phyloP scores from a whole-genome alignment of 495 filamentous ascomycete genomes.

The Podospora pseudopauciseta region DNA sequence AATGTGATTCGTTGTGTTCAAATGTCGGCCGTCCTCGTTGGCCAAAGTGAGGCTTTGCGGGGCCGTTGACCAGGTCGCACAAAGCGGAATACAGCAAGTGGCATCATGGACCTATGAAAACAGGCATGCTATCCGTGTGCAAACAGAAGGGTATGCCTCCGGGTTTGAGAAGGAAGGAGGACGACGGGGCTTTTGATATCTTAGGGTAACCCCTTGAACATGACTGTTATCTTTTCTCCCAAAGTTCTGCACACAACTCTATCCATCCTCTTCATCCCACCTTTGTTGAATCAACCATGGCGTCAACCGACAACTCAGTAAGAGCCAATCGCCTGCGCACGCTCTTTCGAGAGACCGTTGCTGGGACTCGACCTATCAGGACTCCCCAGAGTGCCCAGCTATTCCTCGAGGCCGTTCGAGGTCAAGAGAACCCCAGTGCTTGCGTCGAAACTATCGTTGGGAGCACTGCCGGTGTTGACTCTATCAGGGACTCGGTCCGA shows the following conservation, averaged over 20 bases:
- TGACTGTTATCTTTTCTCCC: neutral
- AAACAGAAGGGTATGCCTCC: neutral
- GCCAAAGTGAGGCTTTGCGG: neutral
- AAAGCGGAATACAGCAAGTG: neutral
- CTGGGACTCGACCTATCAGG: slow-evolving; percentile 26
- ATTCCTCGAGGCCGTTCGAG: slow-evolving; percentile 59
- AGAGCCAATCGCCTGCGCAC: slow-evolving; percentile 27
- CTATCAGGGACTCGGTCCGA: slow-evolving; percentile 48
- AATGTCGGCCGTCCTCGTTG: neutral
- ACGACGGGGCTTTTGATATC: neutral
- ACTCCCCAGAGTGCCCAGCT: slow-evolving; percentile 43
- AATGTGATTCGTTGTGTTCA: neutral
- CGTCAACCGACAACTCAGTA: slow-evolving; percentile 9
- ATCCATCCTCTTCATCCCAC: neutral
- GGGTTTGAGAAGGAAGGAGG: neutral
- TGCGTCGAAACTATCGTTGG: slow-evolving; percentile 57
- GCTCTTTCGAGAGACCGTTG: slow-evolving; percentile 29
- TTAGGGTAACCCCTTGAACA: neutral
- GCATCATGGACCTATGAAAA: neutral
- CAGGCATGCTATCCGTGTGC: neutral
- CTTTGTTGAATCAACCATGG: slow-evolving; percentile 7
- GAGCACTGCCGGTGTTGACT: slow-evolving; percentile 43
- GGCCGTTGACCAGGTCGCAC: neutral
- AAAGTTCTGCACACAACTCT: neutral
- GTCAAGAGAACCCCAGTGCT: slow-evolving; percentile 43